Percentiles rank a stretch among this genome's conserved stretches.
phyloP scores from a whole-genome alignment of 805 yeast species.

The Starmerella etchellsii region DNA sequence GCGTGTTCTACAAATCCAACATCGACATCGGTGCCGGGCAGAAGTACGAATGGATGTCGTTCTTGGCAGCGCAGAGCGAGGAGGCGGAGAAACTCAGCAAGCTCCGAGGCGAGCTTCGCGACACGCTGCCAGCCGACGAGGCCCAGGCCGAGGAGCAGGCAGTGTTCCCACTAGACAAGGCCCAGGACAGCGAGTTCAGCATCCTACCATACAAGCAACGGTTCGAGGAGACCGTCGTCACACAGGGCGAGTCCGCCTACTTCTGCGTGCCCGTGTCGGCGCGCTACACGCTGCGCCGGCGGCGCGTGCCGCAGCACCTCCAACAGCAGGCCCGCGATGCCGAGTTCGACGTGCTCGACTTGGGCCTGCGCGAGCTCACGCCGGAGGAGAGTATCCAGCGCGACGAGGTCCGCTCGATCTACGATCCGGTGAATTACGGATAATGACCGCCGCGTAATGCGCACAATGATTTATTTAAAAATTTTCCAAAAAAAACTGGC shows the following conservation, averaged over 20 bases:
- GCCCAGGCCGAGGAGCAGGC: slow-evolving; percentile 23
- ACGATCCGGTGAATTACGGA: slow-evolving; percentile 62
- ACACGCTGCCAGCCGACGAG: slow-evolving; percentile 22
- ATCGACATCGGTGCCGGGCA: slow-evolving; percentile 1
- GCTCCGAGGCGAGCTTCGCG: slow-evolving; percentile 36
- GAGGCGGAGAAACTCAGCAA: slow-evolving; percentile 32
- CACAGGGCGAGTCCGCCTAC: slow-evolving; percentile 41
- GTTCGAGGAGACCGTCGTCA: slow-evolving; percentile 56
- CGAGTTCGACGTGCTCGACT: slow-evolving; percentile 48
- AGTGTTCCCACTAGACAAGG: slow-evolving; percentile 43
- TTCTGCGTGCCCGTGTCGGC: slow-evolving; percentile 68
- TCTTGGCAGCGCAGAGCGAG: slow-evolving; percentile 39
- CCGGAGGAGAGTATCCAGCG: slow-evolving; percentile 53
- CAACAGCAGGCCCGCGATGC: slow-evolving; percentile 41
- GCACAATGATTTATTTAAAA: too few relatives aligned
- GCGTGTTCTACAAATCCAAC: slow-evolving; percentile 50
- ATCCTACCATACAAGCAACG: slow-evolving; percentile 23
- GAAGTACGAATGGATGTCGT: slow-evolving; percentile 61
- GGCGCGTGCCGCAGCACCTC: slow-evolving; percentile 51
- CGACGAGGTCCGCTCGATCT: slow-evolving; percentile 55
- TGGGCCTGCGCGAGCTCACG: slow-evolving; percentile 58
- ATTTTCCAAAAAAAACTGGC: too few relatives aligned
- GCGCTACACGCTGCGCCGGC: slow-evolving; percentile 68
- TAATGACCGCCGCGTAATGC: too few relatives aligned
- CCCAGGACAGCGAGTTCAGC: slow-evolving; percentile 66